Conservation (phyloP, 805 yeast genomes). For the Candida tibetensis region DNA sequence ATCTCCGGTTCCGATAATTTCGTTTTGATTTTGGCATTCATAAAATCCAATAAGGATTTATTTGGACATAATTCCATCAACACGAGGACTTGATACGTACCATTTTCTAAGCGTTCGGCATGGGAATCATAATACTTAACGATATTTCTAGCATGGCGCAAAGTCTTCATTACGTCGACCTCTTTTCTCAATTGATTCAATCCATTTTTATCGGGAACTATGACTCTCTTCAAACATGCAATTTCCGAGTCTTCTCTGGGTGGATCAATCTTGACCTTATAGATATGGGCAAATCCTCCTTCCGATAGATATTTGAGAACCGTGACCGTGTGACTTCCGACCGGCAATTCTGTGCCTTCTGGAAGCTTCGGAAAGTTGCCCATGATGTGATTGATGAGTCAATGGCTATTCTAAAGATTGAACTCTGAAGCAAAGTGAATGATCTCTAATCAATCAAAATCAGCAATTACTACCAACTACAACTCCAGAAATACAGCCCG, state of each 20-base stretch:
- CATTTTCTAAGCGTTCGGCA: slow-evolving; percentile 56
- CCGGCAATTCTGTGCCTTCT: slow-evolving; percentile 38
- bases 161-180: slow-evolving; percentile 73
- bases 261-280: slow-evolving; percentile 58
- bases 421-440: no score
- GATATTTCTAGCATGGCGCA: slow-evolving; percentile 54
- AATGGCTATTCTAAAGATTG: background rate
- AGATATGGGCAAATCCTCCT: slow-evolving; percentile 82
- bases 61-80: slow-evolving; percentile 93
- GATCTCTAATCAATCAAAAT: no score
- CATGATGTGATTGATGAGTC: slow-evolving; percentile 12
- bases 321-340: slow-evolving; percentile 40
- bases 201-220: slow-evolving; percentile 69
- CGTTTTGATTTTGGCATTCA: slow-evolving; percentile 81
- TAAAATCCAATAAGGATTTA: slow-evolving; percentile 80
- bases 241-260: slow-evolving; percentile 41
- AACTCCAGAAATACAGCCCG: background rate
- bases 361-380: slow-evolving; percentile 31
- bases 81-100: slow-evolving; percentile 78
- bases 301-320: slow-evolving; percentile 38
- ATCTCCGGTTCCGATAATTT: slow-evolving; percentile 77
- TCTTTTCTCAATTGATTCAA: slow-evolving; percentile 64
- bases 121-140: slow-evolving; percentile 75
- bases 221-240: slow-evolving; percentile 71
- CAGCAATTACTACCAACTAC: no score